phyloP scores from a whole-genome alignment of 495 filamentous ascomycete species.

The Daldinia grandis region DNA sequence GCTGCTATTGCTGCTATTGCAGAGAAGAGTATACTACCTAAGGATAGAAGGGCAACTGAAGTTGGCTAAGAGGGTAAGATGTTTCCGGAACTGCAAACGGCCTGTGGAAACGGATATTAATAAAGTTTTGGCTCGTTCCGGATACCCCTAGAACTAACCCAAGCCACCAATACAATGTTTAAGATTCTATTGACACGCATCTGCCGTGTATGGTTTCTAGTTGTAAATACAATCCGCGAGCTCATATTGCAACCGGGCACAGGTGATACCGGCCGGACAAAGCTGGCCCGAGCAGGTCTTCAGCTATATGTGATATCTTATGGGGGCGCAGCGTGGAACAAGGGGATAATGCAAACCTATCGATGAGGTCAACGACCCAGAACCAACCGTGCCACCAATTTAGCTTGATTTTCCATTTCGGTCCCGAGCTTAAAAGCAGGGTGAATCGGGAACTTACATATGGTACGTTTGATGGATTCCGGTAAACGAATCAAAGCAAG shows the following conservation, averaged over 20 bases:
- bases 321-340: conserved; percentile 4
- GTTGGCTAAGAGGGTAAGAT: neutral
- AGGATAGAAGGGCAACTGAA: neutral
- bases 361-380: conserved; percentile 6
- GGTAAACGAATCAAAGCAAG: conserved; percentile 5
- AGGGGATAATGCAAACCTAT: neutral
- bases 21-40: neutral
- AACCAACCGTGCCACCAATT: neutral
- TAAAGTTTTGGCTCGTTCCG: neutral
- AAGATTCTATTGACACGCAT: neutral
- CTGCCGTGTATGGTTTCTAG: neutral
- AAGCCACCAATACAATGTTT: neutral
- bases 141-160: neutral
- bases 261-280: neutral
- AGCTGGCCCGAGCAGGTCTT: neutral
- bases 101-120: neutral
- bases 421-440: neutral
- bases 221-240: conserved; percentile 19
- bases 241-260: neutral
- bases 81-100: neutral
- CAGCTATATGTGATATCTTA: conserved; percentile 3
- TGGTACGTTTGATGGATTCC: conserved; percentile 1
- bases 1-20: neutral
- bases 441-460: conserved; percentile 8
- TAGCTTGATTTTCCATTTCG: neutral